phyloP scores from a whole-genome alignment of 1,284 basidiomycete genomes.

The Vanrija sp. region DNA sequence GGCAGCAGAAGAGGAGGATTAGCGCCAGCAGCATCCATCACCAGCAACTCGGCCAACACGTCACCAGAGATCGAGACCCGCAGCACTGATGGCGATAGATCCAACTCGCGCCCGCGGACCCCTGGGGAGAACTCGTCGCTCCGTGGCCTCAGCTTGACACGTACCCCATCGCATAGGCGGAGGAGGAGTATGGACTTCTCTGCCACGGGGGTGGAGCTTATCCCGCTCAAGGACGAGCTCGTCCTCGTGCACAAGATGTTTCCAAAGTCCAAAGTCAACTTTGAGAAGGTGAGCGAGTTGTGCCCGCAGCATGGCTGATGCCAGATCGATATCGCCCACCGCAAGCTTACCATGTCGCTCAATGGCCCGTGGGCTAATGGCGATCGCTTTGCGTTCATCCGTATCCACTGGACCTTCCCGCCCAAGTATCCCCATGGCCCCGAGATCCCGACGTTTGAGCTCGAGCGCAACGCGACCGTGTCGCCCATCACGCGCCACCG shows the following conservation, averaged over 20 bases:
- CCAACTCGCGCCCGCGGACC: too few species aligned
- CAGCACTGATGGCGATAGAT: neutral
- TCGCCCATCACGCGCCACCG: conserved; percentile 68
- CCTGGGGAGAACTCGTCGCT: too few species aligned
- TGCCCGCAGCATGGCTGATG: neutral
- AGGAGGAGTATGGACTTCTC: too few species aligned
- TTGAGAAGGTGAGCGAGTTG: conserved; percentile 64
- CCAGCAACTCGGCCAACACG: neutral
- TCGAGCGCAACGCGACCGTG: conserved; percentile 77
- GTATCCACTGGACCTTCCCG: conserved; percentile 87
- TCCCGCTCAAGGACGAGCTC: conserved; percentile 77
- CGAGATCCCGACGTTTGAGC: conserved; percentile 70
- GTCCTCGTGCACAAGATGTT: conserved; percentile 71
- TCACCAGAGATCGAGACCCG: neutral
- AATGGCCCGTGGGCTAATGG: conserved; percentile 85
- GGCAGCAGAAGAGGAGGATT: too few species aligned
- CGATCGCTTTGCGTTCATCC: conserved; percentile 57
- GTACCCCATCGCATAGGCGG: too few species aligned
- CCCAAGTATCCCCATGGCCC: conserved; percentile 68
- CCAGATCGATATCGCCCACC: conserved; percentile 73
- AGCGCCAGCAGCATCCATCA: neutral
- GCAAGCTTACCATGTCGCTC: conserved; percentile 78
- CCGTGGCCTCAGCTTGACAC: too few species aligned
- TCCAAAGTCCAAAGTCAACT: conserved; percentile 64
- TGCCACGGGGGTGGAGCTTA: conserved; percentile 37